phyloP scores from a whole-genome alignment of 1,139 yeast species.

The Eremothecium coryli region DNA sequence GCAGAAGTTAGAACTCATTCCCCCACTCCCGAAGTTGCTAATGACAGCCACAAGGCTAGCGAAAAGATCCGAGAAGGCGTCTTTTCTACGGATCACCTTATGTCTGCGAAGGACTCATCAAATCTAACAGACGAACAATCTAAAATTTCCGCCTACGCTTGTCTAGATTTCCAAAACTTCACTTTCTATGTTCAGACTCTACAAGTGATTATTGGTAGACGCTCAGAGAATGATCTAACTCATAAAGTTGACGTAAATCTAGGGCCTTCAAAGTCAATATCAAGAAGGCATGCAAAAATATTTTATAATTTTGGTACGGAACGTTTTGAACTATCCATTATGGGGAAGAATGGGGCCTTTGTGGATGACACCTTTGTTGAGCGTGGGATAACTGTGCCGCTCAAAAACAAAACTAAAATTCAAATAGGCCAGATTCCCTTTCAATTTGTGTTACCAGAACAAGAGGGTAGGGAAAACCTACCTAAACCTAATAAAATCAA shows the following conservation, averaged over 20 bases:
- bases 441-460: slow-evolving; percentile 66
- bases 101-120: not conserved
- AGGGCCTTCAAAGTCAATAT: slow-evolving; percentile 84
- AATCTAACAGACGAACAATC: slow-evolving; percentile 32
- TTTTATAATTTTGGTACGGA: slow-evolving; percentile 94
- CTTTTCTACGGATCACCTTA: not conserved
- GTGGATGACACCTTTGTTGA: slow-evolving; percentile 84
- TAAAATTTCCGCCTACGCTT: slow-evolving; percentile 83
- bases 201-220: slow-evolving; percentile 85
- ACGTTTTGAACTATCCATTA: slow-evolving; percentile 76
- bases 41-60: slow-evolving; percentile 1
- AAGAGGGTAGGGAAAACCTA: slow-evolving; percentile 16
- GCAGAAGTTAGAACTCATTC: not conserved
- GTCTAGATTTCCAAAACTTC: slow-evolving; percentile 83
- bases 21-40: not conserved
- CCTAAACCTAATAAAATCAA: slow-evolving; percentile 5
- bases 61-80: not conserved
- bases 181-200: slow-evolving; percentile 93
- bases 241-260: slow-evolving; percentile 82
- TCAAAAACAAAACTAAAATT: slow-evolving; percentile 69
- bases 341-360: slow-evolving; percentile 94
- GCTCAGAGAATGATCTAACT: slow-evolving; percentile 57
- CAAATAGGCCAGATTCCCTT: slow-evolving; percentile 92
- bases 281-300: slow-evolving; percentile 87
- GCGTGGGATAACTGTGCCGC: slow-evolving; percentile 80